These are phyloP conservation scores for Boletus nobilissimus DNA, from an alignment of 1,284 basidiomycete species.

Conservation along the genomic window DNA sequence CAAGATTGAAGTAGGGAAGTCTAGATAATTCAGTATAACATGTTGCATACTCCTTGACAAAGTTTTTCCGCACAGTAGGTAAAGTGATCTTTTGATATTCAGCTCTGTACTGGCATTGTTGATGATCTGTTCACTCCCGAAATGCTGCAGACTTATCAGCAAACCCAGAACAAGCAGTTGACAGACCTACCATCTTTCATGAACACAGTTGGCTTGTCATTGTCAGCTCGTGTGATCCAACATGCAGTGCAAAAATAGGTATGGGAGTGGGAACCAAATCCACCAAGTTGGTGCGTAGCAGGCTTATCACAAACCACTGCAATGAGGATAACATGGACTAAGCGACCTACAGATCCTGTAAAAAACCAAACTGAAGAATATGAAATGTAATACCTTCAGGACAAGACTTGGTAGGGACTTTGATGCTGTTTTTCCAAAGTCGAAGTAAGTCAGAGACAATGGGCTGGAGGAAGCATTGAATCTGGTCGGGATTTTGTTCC, in stretches of 20 bases:
- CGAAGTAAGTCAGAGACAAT: slow-evolving; percentile 45
- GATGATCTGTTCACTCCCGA: not conserved
- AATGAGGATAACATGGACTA: slow-evolving; percentile 33
- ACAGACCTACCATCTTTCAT: not conserved
- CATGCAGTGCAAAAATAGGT: slow-evolving; percentile 10
- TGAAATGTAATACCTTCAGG: not conserved
- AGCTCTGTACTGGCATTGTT: not conserved
- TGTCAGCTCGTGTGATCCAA: slow-evolving; percentile 14
- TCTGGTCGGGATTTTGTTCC: slow-evolving; percentile 47
- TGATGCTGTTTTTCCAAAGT: slow-evolving; percentile 20
- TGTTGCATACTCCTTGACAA: not conserved
- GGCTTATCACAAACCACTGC: slow-evolving; percentile 51
- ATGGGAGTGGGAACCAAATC: slow-evolving; percentile 20
- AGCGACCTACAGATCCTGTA: too few relatives aligned
- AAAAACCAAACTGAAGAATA: too few relatives aligned
- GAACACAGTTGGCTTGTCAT: not conserved
- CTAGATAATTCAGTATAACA: not conserved
- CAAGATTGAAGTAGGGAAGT: not conserved
- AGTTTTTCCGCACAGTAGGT: not conserved
- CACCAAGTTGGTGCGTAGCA: slow-evolving; percentile 48
- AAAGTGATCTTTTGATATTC: not conserved
- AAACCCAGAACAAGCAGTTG: too few relatives aligned
- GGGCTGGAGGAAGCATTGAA: slow-evolving; percentile 43
- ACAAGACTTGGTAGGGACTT: slow-evolving; percentile 13
- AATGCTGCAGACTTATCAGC: not conserved